phyloP scores from a whole-genome alignment of 2,329 filamentous ascomycete species.

The Xylaria polymorpha region DNA sequence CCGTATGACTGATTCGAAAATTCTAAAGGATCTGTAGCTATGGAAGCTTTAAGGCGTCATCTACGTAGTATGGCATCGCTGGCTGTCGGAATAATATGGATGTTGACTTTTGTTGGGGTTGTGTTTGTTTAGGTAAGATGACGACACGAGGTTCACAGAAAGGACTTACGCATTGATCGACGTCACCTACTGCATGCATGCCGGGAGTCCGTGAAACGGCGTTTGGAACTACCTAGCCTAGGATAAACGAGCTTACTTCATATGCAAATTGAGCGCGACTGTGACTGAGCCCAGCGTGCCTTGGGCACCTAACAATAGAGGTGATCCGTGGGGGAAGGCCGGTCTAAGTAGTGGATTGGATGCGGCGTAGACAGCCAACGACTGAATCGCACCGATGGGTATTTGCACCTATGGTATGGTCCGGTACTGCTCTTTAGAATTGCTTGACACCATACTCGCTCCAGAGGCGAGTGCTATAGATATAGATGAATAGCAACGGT shows the following conservation, averaged over 20 bases:
- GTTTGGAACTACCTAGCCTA: conserved; percentile 1
- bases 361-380: background rate
- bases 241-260: conserved; percentile 24
- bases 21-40: background rate
- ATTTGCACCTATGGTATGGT: background rate
- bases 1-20: background rate
- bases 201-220: conserved; percentile 17
- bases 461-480: conserved; percentile 4
- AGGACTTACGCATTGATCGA: conserved; percentile 28
- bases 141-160: conserved; percentile 3
- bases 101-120: background rate
- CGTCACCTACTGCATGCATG: conserved; percentile 23
- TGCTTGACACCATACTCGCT: background rate
- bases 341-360: background rate
- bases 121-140: conserved; percentile 6
- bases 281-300: background rate
- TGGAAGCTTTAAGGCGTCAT: background rate
- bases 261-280: conserved; percentile 14
- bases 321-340: conserved; percentile 20
- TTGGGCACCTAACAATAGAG: background rate
- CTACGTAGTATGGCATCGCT: background rate
- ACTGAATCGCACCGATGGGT: background rate
- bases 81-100: background rate
- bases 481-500: background rate
- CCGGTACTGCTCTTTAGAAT: background rate